A percentile compares a stretch with the other conserved stretches of the same genome.
These are phyloP conservation scores for Boehmeria nivea DNA, from an alignment of 306 rosid genomes.

Conservation along the genomic window DNA sequence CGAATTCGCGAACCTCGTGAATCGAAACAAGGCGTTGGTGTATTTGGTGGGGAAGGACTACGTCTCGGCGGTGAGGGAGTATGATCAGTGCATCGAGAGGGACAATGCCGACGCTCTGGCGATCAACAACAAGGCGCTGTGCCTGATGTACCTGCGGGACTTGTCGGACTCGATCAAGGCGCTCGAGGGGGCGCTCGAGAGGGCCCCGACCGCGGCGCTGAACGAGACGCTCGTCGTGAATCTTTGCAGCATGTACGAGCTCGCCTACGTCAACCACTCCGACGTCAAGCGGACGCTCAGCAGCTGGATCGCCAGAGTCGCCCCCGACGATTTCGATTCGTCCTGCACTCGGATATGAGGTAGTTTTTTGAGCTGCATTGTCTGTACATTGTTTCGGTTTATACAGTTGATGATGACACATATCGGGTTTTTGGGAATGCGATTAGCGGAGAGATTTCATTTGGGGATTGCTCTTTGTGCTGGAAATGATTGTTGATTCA, in stretches of 20 bases:
- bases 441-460: too few species aligned
- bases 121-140: slow-evolving; percentile 72
- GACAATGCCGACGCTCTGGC: slow-evolving; percentile 62
- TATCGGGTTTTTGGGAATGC: too few species aligned
- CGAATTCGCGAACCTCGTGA: slow-evolving; percentile 58
- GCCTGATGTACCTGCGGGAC: slow-evolving; percentile 91
- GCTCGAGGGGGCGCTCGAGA: slow-evolving; percentile 77
- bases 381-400: too few species aligned
- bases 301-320: slow-evolving; percentile 92
- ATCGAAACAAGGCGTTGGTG: slow-evolving; percentile 71
- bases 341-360: slow-evolving; percentile 71
- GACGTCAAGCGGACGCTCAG: slow-evolving; percentile 82
- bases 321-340: slow-evolving; percentile 91
- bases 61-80: slow-evolving; percentile 89
- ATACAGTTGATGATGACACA: too few species aligned
- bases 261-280: slow-evolving; percentile 92
- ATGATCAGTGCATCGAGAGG: slow-evolving; percentile 82
- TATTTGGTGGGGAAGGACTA: slow-evolving; percentile 86
- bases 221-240: slow-evolving; percentile 79
- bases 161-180: slow-evolving; percentile 92
- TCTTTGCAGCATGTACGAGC: slow-evolving; percentile 93
- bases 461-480: too few species aligned
- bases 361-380: slow-evolving; percentile 14
- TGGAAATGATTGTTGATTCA: too few species aligned
- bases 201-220: slow-evolving; percentile 80